Evolutionary conservation across 1,284 basidiomycete species (phyloP).

Genomic region (Microbotryum scabiosae): DNA sequence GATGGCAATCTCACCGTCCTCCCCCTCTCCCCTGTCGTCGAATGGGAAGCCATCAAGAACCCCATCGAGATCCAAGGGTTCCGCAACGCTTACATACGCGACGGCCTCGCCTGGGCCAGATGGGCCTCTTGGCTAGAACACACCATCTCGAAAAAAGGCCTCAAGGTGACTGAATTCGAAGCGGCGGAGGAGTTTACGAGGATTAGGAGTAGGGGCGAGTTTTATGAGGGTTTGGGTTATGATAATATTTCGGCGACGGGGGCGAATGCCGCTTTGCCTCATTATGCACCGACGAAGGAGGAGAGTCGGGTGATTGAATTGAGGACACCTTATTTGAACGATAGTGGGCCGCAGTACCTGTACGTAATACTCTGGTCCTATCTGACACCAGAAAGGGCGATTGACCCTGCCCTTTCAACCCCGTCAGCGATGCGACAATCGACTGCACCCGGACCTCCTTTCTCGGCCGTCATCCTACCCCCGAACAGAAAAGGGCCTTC

Average conservation of each 20-base stretch:
- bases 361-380: slow-evolving; percentile 54
- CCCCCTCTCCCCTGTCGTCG: slow-evolving; percentile 58
- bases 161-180: slow-evolving; percentile 77
- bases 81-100: slow-evolving; percentile 73
- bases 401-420: neutral
- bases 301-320: slow-evolving; percentile 64
- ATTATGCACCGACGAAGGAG: slow-evolving; percentile 74
- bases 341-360: slow-evolving; percentile 40
- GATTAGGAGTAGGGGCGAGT: slow-evolving; percentile 58
- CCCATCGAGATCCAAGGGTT: slow-evolving; percentile 71
- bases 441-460: slow-evolving; percentile 69
- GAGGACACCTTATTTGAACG: slow-evolving; percentile 75
- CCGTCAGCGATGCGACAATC: slow-evolving; percentile 68
- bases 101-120: slow-evolving; percentile 79
- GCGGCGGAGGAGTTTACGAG: slow-evolving; percentile 75
- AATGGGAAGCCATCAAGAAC: slow-evolving; percentile 85
- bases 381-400: slow-evolving; percentile 23
- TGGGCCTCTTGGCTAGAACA: slow-evolving; percentile 89
- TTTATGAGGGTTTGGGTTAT: slow-evolving; percentile 70
- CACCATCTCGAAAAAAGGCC: slow-evolving; percentile 62
- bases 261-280: slow-evolving; percentile 83
- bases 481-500: slow-evolving; percentile 78
- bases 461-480: slow-evolving; percentile 47
- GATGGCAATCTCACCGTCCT: slow-evolving; percentile 43
- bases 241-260: slow-evolving; percentile 88